Conservation (phyloP, 805 yeast genomes). For the Starmera dryadoides region DNA sequence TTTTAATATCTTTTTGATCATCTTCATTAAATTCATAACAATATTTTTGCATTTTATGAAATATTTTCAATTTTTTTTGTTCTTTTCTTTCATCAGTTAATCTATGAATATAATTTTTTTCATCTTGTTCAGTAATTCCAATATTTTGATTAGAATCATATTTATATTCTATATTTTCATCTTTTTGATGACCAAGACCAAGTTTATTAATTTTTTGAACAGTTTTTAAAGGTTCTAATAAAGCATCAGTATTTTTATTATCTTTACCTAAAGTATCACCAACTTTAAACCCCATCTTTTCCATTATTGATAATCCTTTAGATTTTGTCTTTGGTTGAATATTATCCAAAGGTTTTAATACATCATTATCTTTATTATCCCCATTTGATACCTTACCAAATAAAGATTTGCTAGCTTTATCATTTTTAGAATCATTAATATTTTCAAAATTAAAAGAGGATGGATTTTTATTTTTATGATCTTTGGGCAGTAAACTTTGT, state of each 20-base stretch:
- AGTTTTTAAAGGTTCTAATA: conserved; percentile 25
- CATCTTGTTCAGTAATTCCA: conserved; percentile 8
- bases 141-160: conserved; percentile 9
- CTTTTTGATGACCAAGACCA: conserved; percentile 15
- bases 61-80: conserved; percentile 6
- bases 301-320: conserved; percentile 45
- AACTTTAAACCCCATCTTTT: conserved; percentile 48
- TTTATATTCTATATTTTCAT: conserved; percentile 9
- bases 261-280: conserved; percentile 38
- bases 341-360: conserved; percentile 3
- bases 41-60: conserved; percentile 29
- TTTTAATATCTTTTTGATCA: conserved; percentile 15
- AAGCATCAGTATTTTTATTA: conserved; percentile 13
- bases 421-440: not conserved
- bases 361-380: not conserved
- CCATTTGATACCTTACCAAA: conserved; percentile 10
- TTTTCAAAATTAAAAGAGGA: not conserved
- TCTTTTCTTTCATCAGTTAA: conserved; percentile 9
- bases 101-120: conserved; percentile 13
- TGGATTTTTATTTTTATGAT: not conserved
- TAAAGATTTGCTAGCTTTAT: conserved; percentile 9
- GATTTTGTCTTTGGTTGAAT: conserved; percentile 20
- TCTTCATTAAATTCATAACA: conserved; percentile 35
- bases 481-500: conserved; percentile 1
- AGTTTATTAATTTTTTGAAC: conserved; percentile 10